Evolutionary conservation across 2,329 filamentous ascomycete genomes (phyloP), one percentile per base, ranked within the genome.

Genomic region (Harringtonia aguacate): DNA sequence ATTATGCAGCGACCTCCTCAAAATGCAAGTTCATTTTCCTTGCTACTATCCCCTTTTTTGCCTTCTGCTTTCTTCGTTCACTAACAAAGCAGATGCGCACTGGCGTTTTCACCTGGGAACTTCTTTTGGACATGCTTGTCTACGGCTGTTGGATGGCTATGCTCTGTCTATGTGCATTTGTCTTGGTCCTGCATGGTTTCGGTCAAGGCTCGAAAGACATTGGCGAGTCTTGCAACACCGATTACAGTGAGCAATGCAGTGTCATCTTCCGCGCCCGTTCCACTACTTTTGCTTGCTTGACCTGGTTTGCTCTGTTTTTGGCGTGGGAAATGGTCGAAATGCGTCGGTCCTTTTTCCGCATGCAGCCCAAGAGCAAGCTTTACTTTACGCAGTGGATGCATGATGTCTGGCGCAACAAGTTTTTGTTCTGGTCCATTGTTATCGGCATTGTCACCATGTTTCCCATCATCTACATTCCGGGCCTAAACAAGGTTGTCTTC

Each of bases 251-350:
- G 27, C 57, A 59, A 17, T 81, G 77, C 55, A 69, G 73, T 27
- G 66, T 65, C 1, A 73, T 79, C 10, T 81, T 77, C 65, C 72
- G 73, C n/a, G 79, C 78, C 2, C 73, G 79, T 8, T 75, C 77
- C 1, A 81, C 79, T 2, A 77, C 73, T 20, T 83, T 83, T 52
- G 76, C 76, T 22, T 79, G 72, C 50, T 65, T 83, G 46, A 82
- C 78, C 3, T 83, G 78, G 77, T 78, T 74, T 48, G 75, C 77
- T 0, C 68, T 82, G 24, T 79, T 83, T 64, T 66, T 81, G n/a
- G 79, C 79, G 1, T 83, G 79, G 79, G 77, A 83, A 54, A 77
- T 81, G 67, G 68, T 81, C 44, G 67, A 79, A 50, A 68, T 79
- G 60, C 73, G 78, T 27, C 72, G 75, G 38, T 75, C 70, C 18